Evolutionary conservation across 768 basidiomycete species (phyloP).

Genomic region (Boletus patriciae): DNA sequence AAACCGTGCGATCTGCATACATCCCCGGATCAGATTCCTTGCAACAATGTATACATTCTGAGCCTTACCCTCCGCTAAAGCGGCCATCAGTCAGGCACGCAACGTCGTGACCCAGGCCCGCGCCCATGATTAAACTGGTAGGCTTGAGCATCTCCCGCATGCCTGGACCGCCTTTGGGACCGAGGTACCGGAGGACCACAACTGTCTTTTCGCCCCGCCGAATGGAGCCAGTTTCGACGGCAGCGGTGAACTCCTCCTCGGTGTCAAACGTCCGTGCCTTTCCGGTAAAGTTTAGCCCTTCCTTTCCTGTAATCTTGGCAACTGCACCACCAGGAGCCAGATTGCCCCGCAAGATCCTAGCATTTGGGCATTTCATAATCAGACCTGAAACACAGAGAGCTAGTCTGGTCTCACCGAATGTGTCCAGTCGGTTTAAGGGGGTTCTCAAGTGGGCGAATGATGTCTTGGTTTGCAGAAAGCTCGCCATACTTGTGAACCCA

Average conservation of each 20-base stretch:
- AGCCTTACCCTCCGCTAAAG: conserved; percentile 91
- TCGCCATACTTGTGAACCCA: conserved; percentile 84
- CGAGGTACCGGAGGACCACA: conserved; percentile 91
- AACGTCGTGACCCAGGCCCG: conserved; percentile 92
- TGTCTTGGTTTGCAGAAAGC: conserved; percentile 70
- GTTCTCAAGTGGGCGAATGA: conserved; percentile 82
- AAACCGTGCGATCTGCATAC: conserved; percentile 85
- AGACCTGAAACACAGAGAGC: not conserved
- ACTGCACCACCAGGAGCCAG: conserved; percentile 95
- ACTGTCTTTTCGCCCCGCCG: conserved; percentile 97
- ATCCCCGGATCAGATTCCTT: conserved; percentile 14
- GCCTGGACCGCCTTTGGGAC: conserved; percentile 95
- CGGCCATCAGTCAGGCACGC: conserved; percentile 97
- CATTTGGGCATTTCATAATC: not conserved
- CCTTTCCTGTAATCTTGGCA: conserved; percentile 95
- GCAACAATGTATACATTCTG: conserved; percentile 12
- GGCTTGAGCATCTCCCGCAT: conserved; percentile 99
- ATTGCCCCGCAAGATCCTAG: conserved; percentile 86
- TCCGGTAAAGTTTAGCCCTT: conserved; percentile 85
- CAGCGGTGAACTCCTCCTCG: conserved; percentile 84
- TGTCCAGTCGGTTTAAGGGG: conserved; percentile 92
- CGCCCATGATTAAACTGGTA: conserved; percentile 97
- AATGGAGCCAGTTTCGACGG: conserved; percentile 85
- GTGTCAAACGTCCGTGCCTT: conserved; percentile 91
- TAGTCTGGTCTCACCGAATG: conserved; percentile 58